These are phyloP conservation scores for Tulasnella sp. DNA, from an alignment of 768 basidiomycete species.

Conservation along the genomic window DNA sequence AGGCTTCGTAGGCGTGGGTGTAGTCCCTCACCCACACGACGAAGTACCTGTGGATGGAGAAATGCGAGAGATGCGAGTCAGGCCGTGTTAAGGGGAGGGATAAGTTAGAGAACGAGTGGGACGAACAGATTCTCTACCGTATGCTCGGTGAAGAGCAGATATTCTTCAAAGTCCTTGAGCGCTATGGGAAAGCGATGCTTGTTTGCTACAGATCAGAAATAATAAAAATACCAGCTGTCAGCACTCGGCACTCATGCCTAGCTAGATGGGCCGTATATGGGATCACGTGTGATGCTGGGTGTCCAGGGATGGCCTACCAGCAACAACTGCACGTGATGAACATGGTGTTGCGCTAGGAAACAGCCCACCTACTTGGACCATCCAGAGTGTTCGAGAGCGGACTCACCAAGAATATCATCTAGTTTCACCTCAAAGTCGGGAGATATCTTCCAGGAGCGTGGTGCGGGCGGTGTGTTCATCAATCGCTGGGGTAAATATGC, in stretches of 20 bases:
- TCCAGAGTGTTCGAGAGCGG: background rate
- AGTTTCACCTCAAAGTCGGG: no score
- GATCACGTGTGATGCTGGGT: no score
- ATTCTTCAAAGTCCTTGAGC: conserved; percentile 15
- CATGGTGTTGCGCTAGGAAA: no score
- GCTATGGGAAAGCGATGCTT: conserved; percentile 9
- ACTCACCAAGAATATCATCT: conserved; percentile 10
- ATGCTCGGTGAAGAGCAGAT: conserved; percentile 9
- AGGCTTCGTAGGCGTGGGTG: background rate
- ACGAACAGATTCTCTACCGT: conserved; percentile 15
- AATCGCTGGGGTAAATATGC: no score
- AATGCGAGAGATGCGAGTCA: background rate
- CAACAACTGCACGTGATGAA: no score
- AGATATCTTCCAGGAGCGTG: no score
- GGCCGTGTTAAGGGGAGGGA: no score
- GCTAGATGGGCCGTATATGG: background rate
- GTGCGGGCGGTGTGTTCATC: no score
- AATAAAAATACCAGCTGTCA: no score
- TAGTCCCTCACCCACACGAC: conserved; percentile 6
- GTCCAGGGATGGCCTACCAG: background rate
- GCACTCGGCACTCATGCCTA: no score
- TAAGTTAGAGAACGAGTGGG: no score
- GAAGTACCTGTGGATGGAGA: background rate
- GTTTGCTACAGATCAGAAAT: background rate
- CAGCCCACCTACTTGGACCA: no score